These are phyloP conservation scores for Arabidopsis arenosa DNA, from an alignment of 345 rosid genomes.

Conservation along the genomic window DNA sequence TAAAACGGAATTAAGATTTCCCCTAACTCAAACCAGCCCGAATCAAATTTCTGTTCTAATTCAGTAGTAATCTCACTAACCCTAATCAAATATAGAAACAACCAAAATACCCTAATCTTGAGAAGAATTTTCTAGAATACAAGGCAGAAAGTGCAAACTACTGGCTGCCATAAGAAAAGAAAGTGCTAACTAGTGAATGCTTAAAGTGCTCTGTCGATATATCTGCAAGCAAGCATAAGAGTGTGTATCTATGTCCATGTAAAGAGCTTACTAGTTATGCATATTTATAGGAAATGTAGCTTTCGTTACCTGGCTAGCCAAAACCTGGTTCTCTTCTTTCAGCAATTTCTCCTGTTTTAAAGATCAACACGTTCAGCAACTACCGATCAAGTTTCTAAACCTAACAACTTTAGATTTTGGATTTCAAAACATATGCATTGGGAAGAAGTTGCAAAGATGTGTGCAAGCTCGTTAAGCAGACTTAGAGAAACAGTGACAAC, in stretches of 20 bases:
- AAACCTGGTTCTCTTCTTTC: constrained; percentile 37
- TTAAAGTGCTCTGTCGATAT: not conserved
- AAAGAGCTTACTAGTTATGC: not conserved
- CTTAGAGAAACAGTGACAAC: not conserved
- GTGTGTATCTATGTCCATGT: not conserved
- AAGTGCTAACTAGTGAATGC: not conserved
- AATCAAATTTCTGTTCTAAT: not conserved
- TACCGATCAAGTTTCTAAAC: constrained; percentile 11
- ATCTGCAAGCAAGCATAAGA: not conserved
- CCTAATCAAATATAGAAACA: not conserved
- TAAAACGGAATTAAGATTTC: not conserved
- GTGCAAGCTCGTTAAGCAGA: not conserved
- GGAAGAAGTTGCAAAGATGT: constrained; percentile 6
- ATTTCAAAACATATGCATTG: constrained; percentile 7
- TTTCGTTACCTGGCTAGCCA: constrained; percentile 40
- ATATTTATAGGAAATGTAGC: not conserved
- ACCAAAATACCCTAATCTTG: constrained; percentile 1
- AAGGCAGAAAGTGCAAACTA: not conserved
- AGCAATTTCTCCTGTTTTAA: constrained; percentile 37
- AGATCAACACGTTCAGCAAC: constrained; percentile 24
- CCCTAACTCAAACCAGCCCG: not conserved
- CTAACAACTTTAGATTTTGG: constrained; percentile 9
- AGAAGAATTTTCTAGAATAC: not conserved
- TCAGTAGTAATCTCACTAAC: not conserved
- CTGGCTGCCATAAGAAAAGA: too few species aligned